Conservation (phyloP, 2,329 filamentous ascomycete genomes). For the Phoma sp. region DNA sequence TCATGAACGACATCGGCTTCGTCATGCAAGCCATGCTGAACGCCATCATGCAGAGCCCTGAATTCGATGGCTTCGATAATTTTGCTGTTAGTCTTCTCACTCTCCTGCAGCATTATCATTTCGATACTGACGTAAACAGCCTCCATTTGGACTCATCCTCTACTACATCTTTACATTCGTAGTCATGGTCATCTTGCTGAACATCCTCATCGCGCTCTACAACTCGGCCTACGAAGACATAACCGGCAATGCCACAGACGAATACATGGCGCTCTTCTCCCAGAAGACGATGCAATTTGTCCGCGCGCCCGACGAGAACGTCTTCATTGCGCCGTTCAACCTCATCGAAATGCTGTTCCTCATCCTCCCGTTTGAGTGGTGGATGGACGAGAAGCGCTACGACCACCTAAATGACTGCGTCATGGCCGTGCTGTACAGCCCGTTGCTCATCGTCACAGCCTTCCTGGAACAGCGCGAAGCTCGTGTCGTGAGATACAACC, state of each 20-base stretch:
- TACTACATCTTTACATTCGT: slow-evolving; percentile 99
- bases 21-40: slow-evolving; percentile 86
- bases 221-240: slow-evolving; percentile 97
- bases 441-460: slow-evolving; percentile 80
- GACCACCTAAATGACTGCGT: slow-evolving; percentile 85
- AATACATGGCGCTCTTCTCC: slow-evolving; percentile 91
- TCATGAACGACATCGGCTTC: slow-evolving; percentile 70
- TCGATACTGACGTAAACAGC: slow-evolving; percentile 45
- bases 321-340: slow-evolving; percentile 96
- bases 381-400: slow-evolving; percentile 78
- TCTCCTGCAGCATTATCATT: background rate
- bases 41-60: slow-evolving; percentile 88
- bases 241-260: slow-evolving; percentile 89
- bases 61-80: slow-evolving; percentile 86
- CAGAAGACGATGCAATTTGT: slow-evolving; percentile 98
- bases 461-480: slow-evolving; percentile 58
- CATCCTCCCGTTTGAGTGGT: slow-evolving; percentile 90
- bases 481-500: slow-evolving; percentile 72
- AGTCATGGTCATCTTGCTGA: slow-evolving; percentile 92
- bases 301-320: slow-evolving; percentile 95
- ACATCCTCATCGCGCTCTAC: slow-evolving; percentile 96
- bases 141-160: slow-evolving; percentile 90
- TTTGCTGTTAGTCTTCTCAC: slow-evolving; percentile 65
- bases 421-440: slow-evolving; percentile 86
- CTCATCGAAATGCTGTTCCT: slow-evolving; percentile 85